Evolutionary conservation across 108 stramenopile species (phyloP).

Genomic region (Conticribra weissflogii): DNA sequence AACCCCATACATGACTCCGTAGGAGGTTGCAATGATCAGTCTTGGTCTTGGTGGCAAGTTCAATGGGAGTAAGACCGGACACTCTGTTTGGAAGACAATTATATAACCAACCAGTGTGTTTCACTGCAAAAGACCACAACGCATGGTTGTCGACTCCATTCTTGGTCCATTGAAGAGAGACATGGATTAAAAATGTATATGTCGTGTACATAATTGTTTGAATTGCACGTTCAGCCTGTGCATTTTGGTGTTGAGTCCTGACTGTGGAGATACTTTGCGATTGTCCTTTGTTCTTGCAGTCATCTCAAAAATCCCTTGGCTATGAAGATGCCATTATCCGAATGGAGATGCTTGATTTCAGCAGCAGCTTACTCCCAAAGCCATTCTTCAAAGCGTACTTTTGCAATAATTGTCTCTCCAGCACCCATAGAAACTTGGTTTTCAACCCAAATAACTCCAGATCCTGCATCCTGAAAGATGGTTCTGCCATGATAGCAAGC

Average conservation of each 20-base stretch:
- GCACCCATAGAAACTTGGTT: too few species aligned
- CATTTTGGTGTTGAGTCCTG: too few species aligned
- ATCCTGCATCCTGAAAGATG: conserved; percentile 46
- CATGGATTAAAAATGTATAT: conserved; percentile 47
- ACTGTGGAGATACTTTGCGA: conserved; percentile 33
- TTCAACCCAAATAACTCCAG: conserved; percentile 11
- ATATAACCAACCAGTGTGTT: conserved; percentile 22
- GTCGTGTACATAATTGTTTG: too few species aligned
- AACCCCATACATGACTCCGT: conserved; percentile 34
- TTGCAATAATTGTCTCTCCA: conserved; percentile 40
- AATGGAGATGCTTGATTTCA: too few species aligned
- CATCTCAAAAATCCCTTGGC: conserved; percentile 42
- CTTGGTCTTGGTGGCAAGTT: too few species aligned
- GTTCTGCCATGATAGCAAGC: conserved; percentile 27
- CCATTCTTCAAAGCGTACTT: conserved; percentile 38
- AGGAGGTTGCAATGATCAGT: conserved; percentile 23
- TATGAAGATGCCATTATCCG: conserved; percentile 24
- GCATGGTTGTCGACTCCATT: neutral
- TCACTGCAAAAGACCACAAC: conserved; percentile 26
- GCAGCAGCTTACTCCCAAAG: conserved; percentile 4
- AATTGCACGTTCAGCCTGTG: too few species aligned
- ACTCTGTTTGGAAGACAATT: conserved; percentile 22
- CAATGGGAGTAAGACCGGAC: conserved; percentile 22
- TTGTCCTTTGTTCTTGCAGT: conserved; percentile 24
- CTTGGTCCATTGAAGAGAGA: conserved; percentile 41